These are phyloP conservation scores for Trichaptum fuscoviolaceum DNA, from an alignment of 768 basidiomycete species.

Conservation along the genomic window DNA sequence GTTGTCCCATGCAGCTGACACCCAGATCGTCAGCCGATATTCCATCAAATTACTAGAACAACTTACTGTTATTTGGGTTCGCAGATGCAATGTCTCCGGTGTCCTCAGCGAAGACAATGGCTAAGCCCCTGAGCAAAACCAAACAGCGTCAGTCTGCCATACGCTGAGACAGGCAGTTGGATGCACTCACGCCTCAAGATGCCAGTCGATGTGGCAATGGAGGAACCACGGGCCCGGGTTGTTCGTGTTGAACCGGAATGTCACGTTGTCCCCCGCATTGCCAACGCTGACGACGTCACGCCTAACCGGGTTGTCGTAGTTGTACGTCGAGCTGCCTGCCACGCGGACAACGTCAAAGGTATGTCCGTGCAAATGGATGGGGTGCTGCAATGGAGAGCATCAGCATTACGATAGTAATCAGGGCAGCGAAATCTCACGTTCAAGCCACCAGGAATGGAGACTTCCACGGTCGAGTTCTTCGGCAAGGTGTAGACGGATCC, in stretches of 20 bases:
- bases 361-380: constrained; percentile 11
- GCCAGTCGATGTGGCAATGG: constrained; percentile 43
- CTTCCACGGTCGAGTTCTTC: constrained; percentile 5
- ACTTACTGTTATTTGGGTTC: constrained; percentile 22
- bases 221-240: constrained; percentile 45
- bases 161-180: constrained; percentile 23
- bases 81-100: constrained; percentile 14
- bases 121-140: constrained; percentile 25
- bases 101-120: constrained; percentile 37
- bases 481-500: constrained; percentile 6
- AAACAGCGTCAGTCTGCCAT: constrained; percentile 25
- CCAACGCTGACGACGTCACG: constrained; percentile 6
- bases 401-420: constrained; percentile 1
- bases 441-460: constrained; percentile 13
- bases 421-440: not conserved
- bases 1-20: not conserved
- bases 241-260: constrained; percentile 7
- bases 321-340: not conserved
- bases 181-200: constrained; percentile 29
- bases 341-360: constrained; percentile 4
- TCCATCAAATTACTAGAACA: not conserved
- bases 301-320: constrained; percentile 3
- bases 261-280: constrained; percentile 11
- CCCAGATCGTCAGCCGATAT: not conserved
- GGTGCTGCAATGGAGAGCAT: constrained; percentile 1